Conservation (phyloP, 768 basidiomycete genomes). For the Amanita muscaria region DNA sequence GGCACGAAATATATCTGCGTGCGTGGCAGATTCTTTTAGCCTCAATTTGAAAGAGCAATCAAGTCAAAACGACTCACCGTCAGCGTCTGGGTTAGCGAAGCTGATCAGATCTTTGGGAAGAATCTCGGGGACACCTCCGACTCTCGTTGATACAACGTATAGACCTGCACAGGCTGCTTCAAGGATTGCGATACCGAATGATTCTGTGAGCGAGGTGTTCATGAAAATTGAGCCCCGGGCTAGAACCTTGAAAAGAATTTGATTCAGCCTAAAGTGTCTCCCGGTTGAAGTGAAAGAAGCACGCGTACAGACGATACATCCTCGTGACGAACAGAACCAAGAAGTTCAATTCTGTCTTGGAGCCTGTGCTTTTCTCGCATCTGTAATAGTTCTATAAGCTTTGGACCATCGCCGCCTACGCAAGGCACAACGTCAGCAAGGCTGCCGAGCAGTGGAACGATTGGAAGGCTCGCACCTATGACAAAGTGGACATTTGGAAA, state of each 20-base stretch:
- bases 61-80: slow-evolving; percentile 45
- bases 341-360: slow-evolving; percentile 85
- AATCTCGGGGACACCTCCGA: slow-evolving; percentile 94
- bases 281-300: too few species aligned
- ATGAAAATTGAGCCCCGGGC: slow-evolving; percentile 83
- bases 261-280: too few species aligned
- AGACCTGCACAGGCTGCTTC: slow-evolving; percentile 94
- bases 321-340: slow-evolving; percentile 72
- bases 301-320: slow-evolving; percentile 72
- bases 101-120: slow-evolving; percentile 92
- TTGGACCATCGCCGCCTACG: slow-evolving; percentile 89
- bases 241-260: slow-evolving; percentile 57
- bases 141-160: slow-evolving; percentile 88
- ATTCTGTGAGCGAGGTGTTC: slow-evolving; percentile 92
- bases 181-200: slow-evolving; percentile 95
- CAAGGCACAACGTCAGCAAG: too few species aligned
- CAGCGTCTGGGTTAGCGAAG: slow-evolving; percentile 89
- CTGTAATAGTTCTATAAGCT: slow-evolving; percentile 88
- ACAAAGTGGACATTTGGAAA: slow-evolving; percentile 88
- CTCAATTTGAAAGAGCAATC: not conserved
- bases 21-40: not conserved
- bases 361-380: slow-evolving; percentile 88
- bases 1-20: slow-evolving; percentile 76
- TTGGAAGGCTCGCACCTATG: slow-evolving; percentile 47
- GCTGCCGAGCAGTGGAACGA: too few species aligned